Base-by-base conservation (phyloP, 805 yeast species). In the Starmerella sirachaensis region DNA sequence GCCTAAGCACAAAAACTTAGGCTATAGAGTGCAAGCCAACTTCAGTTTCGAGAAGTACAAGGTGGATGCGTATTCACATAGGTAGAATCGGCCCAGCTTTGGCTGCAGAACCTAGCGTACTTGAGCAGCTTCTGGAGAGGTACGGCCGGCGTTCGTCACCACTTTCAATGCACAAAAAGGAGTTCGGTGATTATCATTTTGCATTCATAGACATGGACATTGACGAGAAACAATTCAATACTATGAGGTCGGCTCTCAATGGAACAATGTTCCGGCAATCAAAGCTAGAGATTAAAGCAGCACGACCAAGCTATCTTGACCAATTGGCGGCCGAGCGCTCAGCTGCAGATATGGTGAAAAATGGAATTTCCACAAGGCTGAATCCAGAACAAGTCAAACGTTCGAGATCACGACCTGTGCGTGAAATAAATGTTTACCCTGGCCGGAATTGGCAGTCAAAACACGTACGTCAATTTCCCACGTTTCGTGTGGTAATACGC, bases 191-290 rank as follows among this genome's bases (percentile, higher is more conserved):
- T 31, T 67, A 63, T 40, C 60, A 61, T 48, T 91, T 74, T 61
- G 95, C 77, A 1, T 84, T 68, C 46, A 55, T 81, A 1, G 73
- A 79, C 17, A 61, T 88, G 57, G 59, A 63, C n/a, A 56, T 77
- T 10, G 56, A 65, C 1, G 62, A 64, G 3, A 57, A 60, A 16
- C 62, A 66, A 24, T 72, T 67, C 38, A 60, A 58, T 1, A 70
- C 69, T 32, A 58, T 88, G 35, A 67, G 68, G 41, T 55, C 60
- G 6, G 63, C 79, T 0, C 68, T 82, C 46, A 70, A 83, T 54
- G 91, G 86, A 21, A 70, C 78, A 1, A 70, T 69, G 18, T 88
- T 68, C 59, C 83, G 80, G 67, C 94, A 93, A 2, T 66, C 78
- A 18, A 72, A 68, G 37, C 57, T 88, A 24, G 63, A 64, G 2